Evolutionary conservation across 345 rosid species (phyloP).

Genomic region (Cardiospermum halicacabum): DNA sequence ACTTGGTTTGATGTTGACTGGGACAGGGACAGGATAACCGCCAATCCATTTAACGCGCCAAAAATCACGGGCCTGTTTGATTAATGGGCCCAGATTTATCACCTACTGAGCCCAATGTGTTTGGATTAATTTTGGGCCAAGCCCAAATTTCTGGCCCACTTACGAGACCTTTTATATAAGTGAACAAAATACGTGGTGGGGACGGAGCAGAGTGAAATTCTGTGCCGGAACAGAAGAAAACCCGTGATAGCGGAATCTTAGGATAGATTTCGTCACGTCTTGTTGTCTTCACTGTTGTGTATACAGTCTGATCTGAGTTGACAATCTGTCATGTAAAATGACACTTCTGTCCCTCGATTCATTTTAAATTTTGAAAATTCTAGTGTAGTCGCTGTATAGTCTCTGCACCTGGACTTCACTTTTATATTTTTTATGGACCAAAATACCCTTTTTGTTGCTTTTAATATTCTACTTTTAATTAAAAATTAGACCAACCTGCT

Average conservation of each 20-base stretch:
- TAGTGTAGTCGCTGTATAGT: background rate
- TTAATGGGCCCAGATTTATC: background rate
- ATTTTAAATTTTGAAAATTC: slow-evolving; percentile 10
- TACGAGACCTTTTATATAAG: background rate
- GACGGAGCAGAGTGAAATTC: background rate
- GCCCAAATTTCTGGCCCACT: background rate
- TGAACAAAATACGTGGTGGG: background rate
- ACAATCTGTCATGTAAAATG: background rate
- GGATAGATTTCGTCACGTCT: background rate
- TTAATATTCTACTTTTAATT: background rate
- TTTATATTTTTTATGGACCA: slow-evolving; percentile 5
- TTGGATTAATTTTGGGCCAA: background rate
- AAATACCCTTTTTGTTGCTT: background rate
- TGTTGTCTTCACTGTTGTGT: background rate
- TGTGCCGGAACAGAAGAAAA: background rate
- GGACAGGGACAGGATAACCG: background rate
- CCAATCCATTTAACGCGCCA: background rate
- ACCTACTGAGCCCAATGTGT: background rate
- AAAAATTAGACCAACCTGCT: background rate
- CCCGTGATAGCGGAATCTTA: background rate
- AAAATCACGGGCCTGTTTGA: slow-evolving; percentile 4
- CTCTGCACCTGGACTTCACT: background rate
- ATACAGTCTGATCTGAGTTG: background rate
- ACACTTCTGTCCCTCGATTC: background rate
- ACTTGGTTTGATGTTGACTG: background rate